Evolutionary conservation across 2,329 filamentous ascomycete species (phyloP), one percentile per base, ranked within the genome.

Genomic region (Chalaropsis thielavioides): DNA sequence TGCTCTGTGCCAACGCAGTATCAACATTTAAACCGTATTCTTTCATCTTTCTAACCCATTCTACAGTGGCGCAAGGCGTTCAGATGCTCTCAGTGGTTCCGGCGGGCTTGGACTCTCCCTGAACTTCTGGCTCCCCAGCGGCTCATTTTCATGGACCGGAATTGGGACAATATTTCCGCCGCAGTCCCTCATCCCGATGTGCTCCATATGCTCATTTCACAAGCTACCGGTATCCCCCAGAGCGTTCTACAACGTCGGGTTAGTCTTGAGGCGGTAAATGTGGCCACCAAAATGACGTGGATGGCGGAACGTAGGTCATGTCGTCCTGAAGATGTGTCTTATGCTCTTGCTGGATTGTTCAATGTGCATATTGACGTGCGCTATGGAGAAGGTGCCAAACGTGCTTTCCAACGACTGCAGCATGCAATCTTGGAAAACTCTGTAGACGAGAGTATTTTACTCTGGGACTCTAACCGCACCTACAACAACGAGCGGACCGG

Each of bases 281-380:
- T 69, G 1, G 71, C 72, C 3, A 58, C 67, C 11, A 69, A 69
- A 27, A 73, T 74, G 72, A 73, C 70, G 2, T 75, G 73, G 73
- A 72, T 70, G n/a, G 68, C 72, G 2, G 51, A 58, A 2, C 64
- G 73, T 22, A 27, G 68, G 27, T 72, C 71, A 1, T 71, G 66
- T 1, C 66, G 70, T 7, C 40, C 59, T 58, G 70, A 74, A 44
- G 72, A 75, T 63, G 61, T 69, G 19, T 72, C 73, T 0, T 74
- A 74, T 65, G 71, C 72, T n/a, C 64, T 75, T 1, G 61, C 74
- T 3, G 73, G 73, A 0, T 40, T 74, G 0, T 74, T 74, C 40
- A 69, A 69, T 35, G 67, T 75, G 24, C 71, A 70, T 24, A 72
- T 75, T 68, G 69, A 72, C 4, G 60, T 74, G 46, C 67, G 74